These are phyloP conservation scores for Candida loeiensis DNA, from an alignment of 805 yeast species.

Conservation along the genomic window DNA sequence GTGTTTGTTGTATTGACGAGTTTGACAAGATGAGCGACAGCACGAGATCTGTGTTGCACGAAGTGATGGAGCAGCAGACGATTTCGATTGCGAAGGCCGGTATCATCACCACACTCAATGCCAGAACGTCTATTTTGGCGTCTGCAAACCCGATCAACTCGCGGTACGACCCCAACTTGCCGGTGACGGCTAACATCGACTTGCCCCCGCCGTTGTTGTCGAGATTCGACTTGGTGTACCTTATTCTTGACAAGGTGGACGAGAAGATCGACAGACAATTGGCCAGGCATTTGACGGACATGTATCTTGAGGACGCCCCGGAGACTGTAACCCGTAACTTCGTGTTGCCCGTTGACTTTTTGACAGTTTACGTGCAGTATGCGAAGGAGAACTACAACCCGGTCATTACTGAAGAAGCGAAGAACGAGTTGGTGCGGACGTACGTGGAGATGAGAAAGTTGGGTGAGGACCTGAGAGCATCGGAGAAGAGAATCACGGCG, in stretches of 20 bases:
- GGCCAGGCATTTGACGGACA: slow-evolving; percentile 84
- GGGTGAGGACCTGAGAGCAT: slow-evolving; percentile 84
- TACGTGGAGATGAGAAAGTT: slow-evolving; percentile 92
- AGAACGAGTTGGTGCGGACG: slow-evolving; percentile 76
- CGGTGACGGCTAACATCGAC: slow-evolving; percentile 93
- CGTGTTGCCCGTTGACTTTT: slow-evolving; percentile 78
- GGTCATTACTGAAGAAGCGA: slow-evolving; percentile 74
- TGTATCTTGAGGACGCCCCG: slow-evolving; percentile 88
- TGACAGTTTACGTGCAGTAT: slow-evolving; percentile 86
- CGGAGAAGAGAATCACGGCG: slow-evolving; percentile 92
- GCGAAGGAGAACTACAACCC: slow-evolving; percentile 88
- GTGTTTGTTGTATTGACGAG: slow-evolving; percentile 98
- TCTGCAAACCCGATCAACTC: slow-evolving; percentile 97
- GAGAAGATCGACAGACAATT: slow-evolving; percentile 78
- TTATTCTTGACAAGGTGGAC: slow-evolving; percentile 90
- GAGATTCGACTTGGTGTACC: slow-evolving; percentile 90
- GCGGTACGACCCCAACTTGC: slow-evolving; percentile 88
- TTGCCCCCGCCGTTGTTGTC: slow-evolving; percentile 94
- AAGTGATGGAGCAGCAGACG: slow-evolving; percentile 99
- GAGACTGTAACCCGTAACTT: slow-evolving; percentile 64
- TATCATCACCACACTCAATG: slow-evolving; percentile 92
- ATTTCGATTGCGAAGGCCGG: slow-evolving; percentile 98
- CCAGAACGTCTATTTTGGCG: slow-evolving; percentile 92
- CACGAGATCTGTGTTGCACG: slow-evolving; percentile 92
- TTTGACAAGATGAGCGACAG: slow-evolving; percentile 96